Base-by-base conservation (phyloP, 2,329 filamentous ascomycete species). In the Pezizomycotina sp. region DNA sequence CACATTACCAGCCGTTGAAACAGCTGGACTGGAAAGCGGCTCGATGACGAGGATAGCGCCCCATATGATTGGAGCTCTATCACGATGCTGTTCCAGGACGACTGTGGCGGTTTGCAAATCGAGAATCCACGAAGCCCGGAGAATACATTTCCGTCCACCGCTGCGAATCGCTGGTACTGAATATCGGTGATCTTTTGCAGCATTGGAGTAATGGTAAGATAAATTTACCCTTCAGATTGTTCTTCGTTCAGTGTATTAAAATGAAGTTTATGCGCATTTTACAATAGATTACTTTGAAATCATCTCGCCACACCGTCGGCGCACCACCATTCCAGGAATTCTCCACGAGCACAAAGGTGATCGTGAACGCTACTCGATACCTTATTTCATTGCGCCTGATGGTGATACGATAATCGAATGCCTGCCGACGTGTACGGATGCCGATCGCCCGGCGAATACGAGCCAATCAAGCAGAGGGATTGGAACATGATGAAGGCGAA, bases 41-140 rank as follows among this genome's bases (percentile, higher is more conserved):
- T 48, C 48, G 13, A 52, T 55, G 22, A 52, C 56, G 7, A 56
- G 62, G n/a, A 60, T 63, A 47, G 55, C 59, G 1, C 57, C 60
- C 0, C 62, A 65, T 49, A 59, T 4, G 63, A 65, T 41, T 65
- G 60, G 60, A 59, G 49, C 43, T 51, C 58, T 2, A 57, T 64
- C 28, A 65, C 62, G 0, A 46, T 65, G 43, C 52, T 64, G 8
- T 63, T 64, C 43, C 62, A 65, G 46, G 62, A 64, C 45, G 58
- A 60, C 20, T 59, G 58, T 38, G 60, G 60, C 10, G 61, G 62
- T 0, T 47, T 65, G 13, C 57, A 63, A 43, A 58, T 63, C 22
- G 58, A 62, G 42, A 55, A 61, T 31, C 52, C 4, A 47, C 50
- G 9, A 41, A 48, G 7, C 50, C 51, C 2, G 59, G 58, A 1